A percentile compares a stretch with the other conserved stretches of the same genome.
Conservation (phyloP, 306 rosid genomes). For the Malus sieversii region DNA sequence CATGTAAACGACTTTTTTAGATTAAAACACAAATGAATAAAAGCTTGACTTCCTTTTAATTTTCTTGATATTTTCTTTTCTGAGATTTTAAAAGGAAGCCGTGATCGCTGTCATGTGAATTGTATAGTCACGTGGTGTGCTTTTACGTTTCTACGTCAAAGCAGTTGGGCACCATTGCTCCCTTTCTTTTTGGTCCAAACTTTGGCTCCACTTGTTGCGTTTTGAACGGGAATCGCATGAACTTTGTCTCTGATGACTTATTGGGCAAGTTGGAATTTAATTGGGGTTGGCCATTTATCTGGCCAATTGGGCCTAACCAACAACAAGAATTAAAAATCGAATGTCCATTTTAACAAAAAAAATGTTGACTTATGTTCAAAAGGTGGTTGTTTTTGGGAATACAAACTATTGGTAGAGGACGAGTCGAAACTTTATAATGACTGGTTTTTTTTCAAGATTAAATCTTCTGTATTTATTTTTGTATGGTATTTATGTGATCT, state of each 20-base stretch:
- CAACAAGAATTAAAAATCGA: not conserved
- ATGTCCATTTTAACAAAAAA: too few relatives aligned
- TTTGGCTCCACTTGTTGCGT: not conserved
- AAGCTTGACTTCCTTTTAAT: not conserved
- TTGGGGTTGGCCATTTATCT: not conserved
- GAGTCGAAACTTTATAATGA: too few relatives aligned
- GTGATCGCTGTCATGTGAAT: not conserved
- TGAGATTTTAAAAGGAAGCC: not conserved
- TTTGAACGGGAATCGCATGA: not conserved
- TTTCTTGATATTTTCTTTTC: not conserved
- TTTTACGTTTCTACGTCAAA: not conserved
- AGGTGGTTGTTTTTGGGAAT: too few relatives aligned
- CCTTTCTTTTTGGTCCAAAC: not conserved
- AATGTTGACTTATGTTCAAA: not conserved
- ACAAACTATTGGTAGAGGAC: too few relatives aligned
- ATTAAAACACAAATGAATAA: too few relatives aligned
- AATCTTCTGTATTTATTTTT: too few relatives aligned
- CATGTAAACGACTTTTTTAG: fast-evolving
- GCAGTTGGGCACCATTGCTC: not conserved
- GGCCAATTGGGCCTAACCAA: not conserved
- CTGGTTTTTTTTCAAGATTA: too few relatives aligned
- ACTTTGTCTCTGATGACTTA: not conserved
- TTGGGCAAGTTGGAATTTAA: not conserved
- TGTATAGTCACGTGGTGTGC: not conserved
- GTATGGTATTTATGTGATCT: fast-evolving